Evolutionary conservation across 169 alveolate genomes (phyloP), one percentile per base, ranked within the genome.

Genomic region (Plasmodium vivax): DNA sequence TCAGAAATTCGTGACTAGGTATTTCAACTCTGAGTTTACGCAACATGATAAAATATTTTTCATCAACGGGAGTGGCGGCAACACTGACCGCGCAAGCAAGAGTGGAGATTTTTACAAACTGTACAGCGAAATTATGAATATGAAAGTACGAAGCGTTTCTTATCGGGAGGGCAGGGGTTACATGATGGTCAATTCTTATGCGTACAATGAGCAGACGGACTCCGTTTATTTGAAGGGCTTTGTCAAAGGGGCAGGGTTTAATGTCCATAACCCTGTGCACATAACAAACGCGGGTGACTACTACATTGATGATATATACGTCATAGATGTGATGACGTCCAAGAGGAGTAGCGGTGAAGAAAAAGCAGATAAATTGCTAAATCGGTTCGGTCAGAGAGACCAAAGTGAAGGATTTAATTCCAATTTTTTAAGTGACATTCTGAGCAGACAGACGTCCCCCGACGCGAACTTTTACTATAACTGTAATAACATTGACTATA

Each of bases 81-180:
- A 77, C 38, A 36, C 90, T 34, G 90, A 68, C 38, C 43, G 41
- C 0, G 23, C 94, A 14, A 51, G 47, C 41, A 32, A 27, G 14
- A 80, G 36, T 7, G 83, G 84, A 3, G 97, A 96, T 82, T 71
- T 95, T 41, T 51, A 16, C 16, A 84, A 88, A 38, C 95, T 95
- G 12, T 84, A 95, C 36, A 72, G 94, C 27, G 92, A 91, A 41
- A 92, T 96, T 27, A 95, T 93, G 80, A 83, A 94, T 75, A 96
- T 94, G 68, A 94, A 96, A 27, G 30, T 88, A 8, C 71, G 87
- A 45, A 85, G 74, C 10, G 92, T 95, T 2, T 92, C 96, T 16
- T 96, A 96, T 96, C 80, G 98, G 36, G 84, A 93, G 62, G 97
- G 96, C n/a, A 83, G 98, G 71, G 97, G 98, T 1, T 96, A 96